Conservation (phyloP, 768 basidiomycete species). For the Kwoniella pini region DNA sequence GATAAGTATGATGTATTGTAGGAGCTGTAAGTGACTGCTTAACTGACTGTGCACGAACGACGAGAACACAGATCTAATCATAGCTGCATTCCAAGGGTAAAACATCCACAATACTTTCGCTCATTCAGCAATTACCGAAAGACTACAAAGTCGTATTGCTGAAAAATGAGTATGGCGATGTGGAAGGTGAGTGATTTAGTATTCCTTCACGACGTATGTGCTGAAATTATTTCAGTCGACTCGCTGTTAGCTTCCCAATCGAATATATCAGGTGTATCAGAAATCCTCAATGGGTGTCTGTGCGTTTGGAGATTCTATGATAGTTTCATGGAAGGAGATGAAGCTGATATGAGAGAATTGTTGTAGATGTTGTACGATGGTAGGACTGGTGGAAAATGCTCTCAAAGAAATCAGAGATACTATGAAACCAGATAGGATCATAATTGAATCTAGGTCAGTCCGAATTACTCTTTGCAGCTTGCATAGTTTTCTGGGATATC, state of each 20-base stretch:
- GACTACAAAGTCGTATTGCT: conserved; percentile 86
- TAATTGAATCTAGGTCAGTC: conserved; percentile 92
- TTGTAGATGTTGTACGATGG: conserved; percentile 83
- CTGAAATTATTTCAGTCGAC: conserved; percentile 64
- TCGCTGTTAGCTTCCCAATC: conserved; percentile 84
- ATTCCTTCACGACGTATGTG: not conserved
- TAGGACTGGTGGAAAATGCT: conserved; percentile 91
- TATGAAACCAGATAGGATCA: conserved; percentile 82
- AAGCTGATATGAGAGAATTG: not conserved
- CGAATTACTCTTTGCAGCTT: not conserved
- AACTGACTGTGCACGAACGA: too few species aligned
- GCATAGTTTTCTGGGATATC: not conserved
- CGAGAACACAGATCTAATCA: too few species aligned
- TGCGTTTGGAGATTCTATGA: conserved; percentile 54
- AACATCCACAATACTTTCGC: conserved; percentile 66
- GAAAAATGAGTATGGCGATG: conserved; percentile 96
- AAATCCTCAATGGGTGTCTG: conserved; percentile 97
- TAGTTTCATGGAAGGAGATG: not conserved
- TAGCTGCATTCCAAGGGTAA: too few species aligned
- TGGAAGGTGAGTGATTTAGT: conserved; percentile 64
- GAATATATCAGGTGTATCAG: conserved; percentile 75
- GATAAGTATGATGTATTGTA: too few species aligned
- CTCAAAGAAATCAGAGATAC: conserved; percentile 81
- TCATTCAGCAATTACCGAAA: conserved; percentile 76
- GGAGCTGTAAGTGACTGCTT: conserved; percentile 29